Evolutionary conservation across 768 basidiomycete species (phyloP), one percentile per base, ranked within the genome.

Genomic region (Boletellus ananas): DNA sequence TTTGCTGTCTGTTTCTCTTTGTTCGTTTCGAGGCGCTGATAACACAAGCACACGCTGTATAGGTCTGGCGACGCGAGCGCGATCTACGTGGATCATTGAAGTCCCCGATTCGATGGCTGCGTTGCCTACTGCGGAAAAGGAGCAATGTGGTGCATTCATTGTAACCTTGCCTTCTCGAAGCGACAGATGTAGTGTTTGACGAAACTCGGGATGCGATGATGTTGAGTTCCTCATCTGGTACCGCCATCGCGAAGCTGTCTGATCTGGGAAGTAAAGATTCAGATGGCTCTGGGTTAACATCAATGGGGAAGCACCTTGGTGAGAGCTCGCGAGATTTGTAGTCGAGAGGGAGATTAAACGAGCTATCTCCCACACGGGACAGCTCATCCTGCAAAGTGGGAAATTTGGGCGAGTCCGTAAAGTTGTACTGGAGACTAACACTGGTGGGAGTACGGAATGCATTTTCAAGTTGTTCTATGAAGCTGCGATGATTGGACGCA

Each of bases 141-240:
- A 94, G 63, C 91, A 94, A 60, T 91, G 87, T 43, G 92, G 84
- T n/a, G 92, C 92, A 13, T 94, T 94, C 64, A 77, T 92, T 46
- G 88, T 86, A 65, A 61, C 79, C 23, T 35, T 33, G 13, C 12
- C n/a, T 38, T 75, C 38, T 43, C 6, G 76, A 75, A 12, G 62
- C 60, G 45, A 72, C 68, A 6, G 77, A 70, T 8, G 57, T 52
- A 5, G 59, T 44, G 16, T 63, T 56, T 39, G 60, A 61, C 21
- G 64, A 45, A 43, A 56, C 41, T n/a, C 46, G 49, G 31, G 58
- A 56, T 0, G 33, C 51, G 8, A 58, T 49, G 23, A 60, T 17
- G 7, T 58, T 33, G 11, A 58, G 44, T 40, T 73, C 74, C 2
- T 69, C 70, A 45, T 70, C 73, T n/a, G 58, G 69, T 36, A 51